phyloP scores from a whole-genome alignment of 495 filamentous ascomycete genomes.

The Xylaria castorea region DNA sequence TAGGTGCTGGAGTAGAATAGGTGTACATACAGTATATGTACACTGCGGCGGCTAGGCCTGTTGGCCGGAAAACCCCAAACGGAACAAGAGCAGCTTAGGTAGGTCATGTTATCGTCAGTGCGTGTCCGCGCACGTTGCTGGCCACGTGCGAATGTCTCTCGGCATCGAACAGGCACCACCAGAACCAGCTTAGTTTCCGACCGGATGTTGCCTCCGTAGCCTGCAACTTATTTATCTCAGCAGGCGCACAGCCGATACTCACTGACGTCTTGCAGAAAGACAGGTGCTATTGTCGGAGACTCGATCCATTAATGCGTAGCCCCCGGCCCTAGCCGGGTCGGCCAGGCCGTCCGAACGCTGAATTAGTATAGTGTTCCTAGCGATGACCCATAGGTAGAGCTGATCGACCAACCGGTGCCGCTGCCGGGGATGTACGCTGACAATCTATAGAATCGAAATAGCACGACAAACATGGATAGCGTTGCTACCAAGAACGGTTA shows the following conservation, averaged over 20 bases:
- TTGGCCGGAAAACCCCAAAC: neutral
- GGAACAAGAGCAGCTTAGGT: neutral
- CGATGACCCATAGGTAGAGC: constrained; percentile 5
- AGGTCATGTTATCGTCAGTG: neutral
- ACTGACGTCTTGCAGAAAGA: constrained; percentile 16
- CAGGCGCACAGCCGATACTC: constrained; percentile 12
- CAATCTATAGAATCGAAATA: constrained; percentile 17
- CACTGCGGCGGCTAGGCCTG: neutral
- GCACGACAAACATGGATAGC: constrained; percentile 20
- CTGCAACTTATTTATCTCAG: neutral
- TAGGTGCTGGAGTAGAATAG: neutral
- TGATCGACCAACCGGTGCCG: constrained; percentile 28
- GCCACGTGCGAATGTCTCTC: constrained; percentile 16
- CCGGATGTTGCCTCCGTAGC: constrained; percentile 19
- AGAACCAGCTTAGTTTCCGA: constrained; percentile 17
- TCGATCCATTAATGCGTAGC: constrained; percentile 9
- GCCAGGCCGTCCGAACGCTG: constrained; percentile 19
- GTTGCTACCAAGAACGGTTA: constrained; percentile 13
- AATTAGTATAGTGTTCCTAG: constrained; percentile 6
- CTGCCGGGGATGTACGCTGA: constrained; percentile 23
- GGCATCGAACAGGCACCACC: neutral
- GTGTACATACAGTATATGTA: neutral
- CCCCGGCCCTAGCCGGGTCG: neutral
- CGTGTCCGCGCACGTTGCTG: constrained; percentile 2
- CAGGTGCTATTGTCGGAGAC: constrained; percentile 21